Evolutionary conservation across 1,284 basidiomycete genomes (phyloP).

Genomic region (Ceratobasidium sp.): DNA sequence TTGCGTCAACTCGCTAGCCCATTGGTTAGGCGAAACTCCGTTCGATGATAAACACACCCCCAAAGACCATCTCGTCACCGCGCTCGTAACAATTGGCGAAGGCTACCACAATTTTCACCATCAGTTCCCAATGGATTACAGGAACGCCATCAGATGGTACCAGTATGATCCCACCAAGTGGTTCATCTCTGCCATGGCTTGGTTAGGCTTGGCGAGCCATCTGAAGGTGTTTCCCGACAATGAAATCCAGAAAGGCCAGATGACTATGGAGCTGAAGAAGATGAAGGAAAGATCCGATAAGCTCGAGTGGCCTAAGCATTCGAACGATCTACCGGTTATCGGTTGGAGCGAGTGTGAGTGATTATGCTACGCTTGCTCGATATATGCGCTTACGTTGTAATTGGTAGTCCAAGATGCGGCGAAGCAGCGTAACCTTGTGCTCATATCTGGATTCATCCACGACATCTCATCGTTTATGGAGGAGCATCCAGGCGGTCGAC

Average conservation of each 20-base stretch:
- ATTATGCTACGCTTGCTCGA: background rate
- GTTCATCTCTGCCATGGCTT: slow-evolving; percentile 79
- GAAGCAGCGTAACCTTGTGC: slow-evolving; percentile 78
- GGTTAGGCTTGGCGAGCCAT: slow-evolving; percentile 82
- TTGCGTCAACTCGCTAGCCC: slow-evolving; percentile 94
- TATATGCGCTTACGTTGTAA: slow-evolving; percentile 1
- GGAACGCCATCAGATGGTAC: slow-evolving; percentile 93
- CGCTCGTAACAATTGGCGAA: slow-evolving; percentile 88
- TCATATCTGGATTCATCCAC: slow-evolving; percentile 91
- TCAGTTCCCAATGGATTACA: slow-evolving; percentile 94
- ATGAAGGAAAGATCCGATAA: slow-evolving; percentile 75
- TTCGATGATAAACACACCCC: slow-evolving; percentile 98
- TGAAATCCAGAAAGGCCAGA: slow-evolving; percentile 89
- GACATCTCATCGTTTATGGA: slow-evolving; percentile 86
- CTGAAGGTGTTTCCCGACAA: slow-evolving; percentile 94
- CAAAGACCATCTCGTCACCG: slow-evolving; percentile 86
- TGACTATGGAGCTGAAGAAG: slow-evolving; percentile 92
- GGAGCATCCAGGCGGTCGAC: slow-evolving; percentile 86
- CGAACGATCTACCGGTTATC: slow-evolving; percentile 80
- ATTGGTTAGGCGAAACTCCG: slow-evolving; percentile 91
- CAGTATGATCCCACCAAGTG: slow-evolving; percentile 92
- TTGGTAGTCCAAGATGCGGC: slow-evolving; percentile 79
- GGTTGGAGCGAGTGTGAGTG: slow-evolving; percentile 85
- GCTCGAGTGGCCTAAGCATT: slow-evolving; percentile 82
- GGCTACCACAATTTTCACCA: slow-evolving; percentile 98